These are phyloP conservation scores for Pholiota conissans DNA, from an alignment of 768 basidiomycete genomes.

Conservation along the genomic window DNA sequence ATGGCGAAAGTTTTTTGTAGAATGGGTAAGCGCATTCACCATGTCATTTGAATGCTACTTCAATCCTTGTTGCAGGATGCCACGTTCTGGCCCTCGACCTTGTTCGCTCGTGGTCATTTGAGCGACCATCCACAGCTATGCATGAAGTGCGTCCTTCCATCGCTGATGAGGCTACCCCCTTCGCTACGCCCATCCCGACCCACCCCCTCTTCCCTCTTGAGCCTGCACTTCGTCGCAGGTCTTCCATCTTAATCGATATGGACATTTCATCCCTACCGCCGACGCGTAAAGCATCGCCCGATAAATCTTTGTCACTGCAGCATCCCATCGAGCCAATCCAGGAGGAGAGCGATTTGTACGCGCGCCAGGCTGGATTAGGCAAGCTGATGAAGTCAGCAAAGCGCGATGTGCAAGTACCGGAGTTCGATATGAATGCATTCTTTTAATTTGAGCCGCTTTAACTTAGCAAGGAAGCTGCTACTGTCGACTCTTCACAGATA, in stretches of 20 bases:
- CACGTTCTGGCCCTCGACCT: constrained; percentile 91
- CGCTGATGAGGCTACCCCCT: neutral
- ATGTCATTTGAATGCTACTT: neutral
- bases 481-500: too few species aligned
- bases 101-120: constrained; percentile 89
- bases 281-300: constrained; percentile 55
- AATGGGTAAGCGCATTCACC: constrained; percentile 72
- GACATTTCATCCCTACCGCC: constrained; percentile 65
- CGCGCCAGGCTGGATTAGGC: constrained; percentile 74
- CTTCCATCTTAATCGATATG: constrained; percentile 90
- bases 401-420: constrained; percentile 80
- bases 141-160: constrained; percentile 11
- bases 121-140: constrained; percentile 58
- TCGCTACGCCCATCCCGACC: constrained; percentile 12
- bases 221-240: constrained; percentile 55
- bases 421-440: constrained; percentile 87
- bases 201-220: constrained; percentile 48
- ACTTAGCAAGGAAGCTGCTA: neutral
- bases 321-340: constrained; percentile 37
- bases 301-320: constrained; percentile 19
- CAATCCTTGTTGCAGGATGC: constrained; percentile 60
- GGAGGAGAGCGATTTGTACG: constrained; percentile 58
- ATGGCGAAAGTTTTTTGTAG: constrained; percentile 91
- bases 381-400: constrained; percentile 90
- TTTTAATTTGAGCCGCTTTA: constrained; percentile 41